Evolutionary conservation across 75 land plant genomes (phyloP), one percentile per base, ranked within the genome.

Genomic region (Pinus albicaulis): DNA sequence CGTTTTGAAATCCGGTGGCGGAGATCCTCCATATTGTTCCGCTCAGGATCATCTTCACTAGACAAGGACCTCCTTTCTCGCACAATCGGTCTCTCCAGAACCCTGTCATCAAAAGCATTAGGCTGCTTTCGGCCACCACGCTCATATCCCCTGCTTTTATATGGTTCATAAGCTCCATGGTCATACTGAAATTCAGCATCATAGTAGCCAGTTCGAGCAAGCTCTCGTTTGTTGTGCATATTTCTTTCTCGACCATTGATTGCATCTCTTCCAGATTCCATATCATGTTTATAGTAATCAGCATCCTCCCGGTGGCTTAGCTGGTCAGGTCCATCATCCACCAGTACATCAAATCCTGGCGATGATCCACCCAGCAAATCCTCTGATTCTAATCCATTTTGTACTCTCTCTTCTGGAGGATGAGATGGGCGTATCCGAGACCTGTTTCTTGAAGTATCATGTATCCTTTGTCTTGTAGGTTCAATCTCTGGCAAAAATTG

Each of bases 271-370:
- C 52, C 66, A 6, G 20, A 22, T 22, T 80, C 81, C 69, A 76
- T 59, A 57, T 82, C 79, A 66, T 76, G 77, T 56, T 41, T 77
- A 31, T 48, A 22, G 62, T 82, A 79, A 22, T 79, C 84, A 57
- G 59, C 84, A 38, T 82, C 89, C 60, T 82, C 81, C 2, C 8
- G 79, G 76, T 75, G 80, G n/a, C 19, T 77, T 57, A 77, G 62
- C 72, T 76, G 71, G 53, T 87, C 89, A 41, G 82, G 81, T 8
- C 76, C 84, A 74, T 76, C 78, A 76, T 87, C 87, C 1, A 95
- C 96, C 59, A 95, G 98, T 15, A 95, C 98, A 88, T 95, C 98
- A 89, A 95, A 95, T 19, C 97, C 97, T 82, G 97, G 94, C 68
- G 98, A 95, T n/a, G 96, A 91, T 71, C 90, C 93, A 75, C 82